Evolutionary conservation across 1,139 yeast species (phyloP).

Genomic region (Candida neerlandica): DNA sequence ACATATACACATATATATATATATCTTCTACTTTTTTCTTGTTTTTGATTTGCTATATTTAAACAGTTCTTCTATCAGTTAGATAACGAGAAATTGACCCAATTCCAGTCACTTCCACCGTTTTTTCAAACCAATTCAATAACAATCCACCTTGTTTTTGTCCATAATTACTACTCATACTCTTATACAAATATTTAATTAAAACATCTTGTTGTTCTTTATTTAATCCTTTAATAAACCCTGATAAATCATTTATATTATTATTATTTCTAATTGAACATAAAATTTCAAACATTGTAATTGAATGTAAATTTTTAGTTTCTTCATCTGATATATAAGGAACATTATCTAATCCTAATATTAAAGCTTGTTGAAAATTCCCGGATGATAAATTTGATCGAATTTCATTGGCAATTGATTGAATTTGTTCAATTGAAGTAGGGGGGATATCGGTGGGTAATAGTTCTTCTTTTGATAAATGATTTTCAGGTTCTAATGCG

Average conservation of each 20-base stretch:
- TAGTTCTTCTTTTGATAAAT: constrained; percentile 64
- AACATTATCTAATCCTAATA: constrained; percentile 65
- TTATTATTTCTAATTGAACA: constrained; percentile 68
- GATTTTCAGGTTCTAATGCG: constrained; percentile 81
- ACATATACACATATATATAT: not conserved
- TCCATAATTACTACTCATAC: constrained; percentile 76
- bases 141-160: constrained; percentile 87
- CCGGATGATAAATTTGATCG: constrained; percentile 73
- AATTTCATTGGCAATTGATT: constrained; percentile 56
- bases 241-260: constrained; percentile 57
- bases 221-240: constrained; percentile 59
- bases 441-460: constrained; percentile 55
- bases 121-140: constrained; percentile 90
- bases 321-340: constrained; percentile 78
- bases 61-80: constrained; percentile 83
- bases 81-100: constrained; percentile 87
- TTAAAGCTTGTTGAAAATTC: constrained; percentile 66
- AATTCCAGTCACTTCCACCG: constrained; percentile 80
- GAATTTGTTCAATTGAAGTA: constrained; percentile 53
- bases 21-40: not conserved
- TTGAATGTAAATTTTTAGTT: constrained; percentile 51
- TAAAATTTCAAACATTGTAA: constrained; percentile 73
- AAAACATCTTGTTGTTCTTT: constrained; percentile 74
- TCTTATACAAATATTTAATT: constrained; percentile 82
- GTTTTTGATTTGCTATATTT: constrained; percentile 10